A percentile compares a stretch with the other conserved stretches of the same genome.
Evolutionary conservation across 2,329 filamentous ascomycete species (phyloP).

Genomic region (Pseudogymnoascus sp.): DNA sequence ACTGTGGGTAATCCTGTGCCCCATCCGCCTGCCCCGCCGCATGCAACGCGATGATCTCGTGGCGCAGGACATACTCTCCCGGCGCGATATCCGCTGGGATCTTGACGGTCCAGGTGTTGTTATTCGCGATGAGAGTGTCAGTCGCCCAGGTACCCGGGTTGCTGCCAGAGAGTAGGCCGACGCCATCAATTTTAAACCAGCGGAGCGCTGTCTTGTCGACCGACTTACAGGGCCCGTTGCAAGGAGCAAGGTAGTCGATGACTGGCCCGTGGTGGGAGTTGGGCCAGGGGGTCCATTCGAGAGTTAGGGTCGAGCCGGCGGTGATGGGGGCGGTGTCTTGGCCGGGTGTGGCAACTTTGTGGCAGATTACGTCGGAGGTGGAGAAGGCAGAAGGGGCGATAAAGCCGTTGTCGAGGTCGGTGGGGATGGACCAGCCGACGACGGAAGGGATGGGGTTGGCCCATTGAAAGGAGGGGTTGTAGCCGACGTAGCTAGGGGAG

Average conservation of each 20-base stretch:
- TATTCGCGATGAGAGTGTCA: slow-evolving; percentile 34
- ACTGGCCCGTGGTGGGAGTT: slow-evolving; percentile 44
- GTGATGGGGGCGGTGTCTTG: slow-evolving; percentile 45
- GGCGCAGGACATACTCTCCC: slow-evolving; percentile 37
- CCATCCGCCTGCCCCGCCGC: slow-evolving; percentile 35
- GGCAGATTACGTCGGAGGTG: slow-evolving; percentile 52
- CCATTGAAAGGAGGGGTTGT: slow-evolving; percentile 25
- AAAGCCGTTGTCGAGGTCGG: slow-evolving; percentile 45
- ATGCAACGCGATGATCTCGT: slow-evolving; percentile 39
- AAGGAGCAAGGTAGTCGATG: slow-evolving; percentile 27
- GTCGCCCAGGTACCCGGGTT: slow-evolving; percentile 35
- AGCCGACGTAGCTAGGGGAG: slow-evolving; percentile 23
- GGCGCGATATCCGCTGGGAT: slow-evolving; percentile 33
- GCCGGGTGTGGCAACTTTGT: slow-evolving; percentile 47
- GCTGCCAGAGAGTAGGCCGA: slow-evolving; percentile 30
- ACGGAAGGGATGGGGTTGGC: slow-evolving; percentile 19
- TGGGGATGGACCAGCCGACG: slow-evolving; percentile 47
- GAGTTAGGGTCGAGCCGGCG: slow-evolving; percentile 52
- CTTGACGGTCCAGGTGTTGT: slow-evolving; percentile 37
- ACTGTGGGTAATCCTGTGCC: slow-evolving; percentile 40
- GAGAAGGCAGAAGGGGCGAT: slow-evolving; percentile 41
- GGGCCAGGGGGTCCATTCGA: slow-evolving; percentile 62
- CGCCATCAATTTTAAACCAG: slow-evolving; percentile 39
- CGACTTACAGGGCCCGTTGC: slow-evolving; percentile 33
- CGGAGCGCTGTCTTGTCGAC: slow-evolving; percentile 32